Percentiles rank a stretch among this genome's conserved stretches.
Evolutionary conservation across 2,329 filamentous ascomycete species (phyloP).

Genomic region (Cytospora leucostoma): DNA sequence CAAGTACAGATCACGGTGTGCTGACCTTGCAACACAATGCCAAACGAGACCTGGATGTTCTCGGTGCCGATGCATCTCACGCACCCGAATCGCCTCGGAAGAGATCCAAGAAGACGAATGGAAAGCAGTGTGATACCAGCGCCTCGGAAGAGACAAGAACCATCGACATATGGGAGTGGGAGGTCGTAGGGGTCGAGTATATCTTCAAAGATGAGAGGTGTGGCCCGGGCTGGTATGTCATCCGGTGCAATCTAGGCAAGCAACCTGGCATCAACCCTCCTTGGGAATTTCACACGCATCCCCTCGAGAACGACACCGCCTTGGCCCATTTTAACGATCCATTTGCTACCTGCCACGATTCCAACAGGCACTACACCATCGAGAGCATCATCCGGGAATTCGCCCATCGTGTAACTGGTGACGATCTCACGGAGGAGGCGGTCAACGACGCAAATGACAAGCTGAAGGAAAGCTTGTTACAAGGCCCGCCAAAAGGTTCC

Average conservation of each 20-base stretch:
- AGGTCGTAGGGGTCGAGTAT: not conserved
- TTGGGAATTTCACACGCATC: not conserved
- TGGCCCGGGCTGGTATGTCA: constrained; percentile 1
- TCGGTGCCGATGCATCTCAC: not conserved
- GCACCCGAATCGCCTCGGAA: not conserved
- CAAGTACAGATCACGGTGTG: not conserved
- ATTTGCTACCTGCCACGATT: not conserved
- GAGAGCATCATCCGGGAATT: not conserved
- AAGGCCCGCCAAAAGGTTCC: not conserved
- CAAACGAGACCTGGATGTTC: not conserved
- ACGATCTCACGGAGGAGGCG: not conserved
- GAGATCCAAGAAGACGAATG: not conserved
- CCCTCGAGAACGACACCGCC: not conserved
- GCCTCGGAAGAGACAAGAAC: not conserved
- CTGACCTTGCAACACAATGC: not conserved
- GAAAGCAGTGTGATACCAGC: not conserved
- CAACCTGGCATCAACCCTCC: not conserved
- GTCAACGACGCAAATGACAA: not conserved
- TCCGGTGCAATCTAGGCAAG: not conserved
- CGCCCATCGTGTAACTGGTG: not conserved
- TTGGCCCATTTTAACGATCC: constrained; percentile 5
- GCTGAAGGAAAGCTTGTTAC: not conserved
- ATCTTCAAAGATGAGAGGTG: constrained; percentile 9
- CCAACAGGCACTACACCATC: not conserved
- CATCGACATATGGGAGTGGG: not conserved